A percentile compares a stretch with the other conserved stretches of the same genome.
Evolutionary conservation across 805 yeast species (phyloP).

Genomic region (Metschnikowia noctiluminum): DNA sequence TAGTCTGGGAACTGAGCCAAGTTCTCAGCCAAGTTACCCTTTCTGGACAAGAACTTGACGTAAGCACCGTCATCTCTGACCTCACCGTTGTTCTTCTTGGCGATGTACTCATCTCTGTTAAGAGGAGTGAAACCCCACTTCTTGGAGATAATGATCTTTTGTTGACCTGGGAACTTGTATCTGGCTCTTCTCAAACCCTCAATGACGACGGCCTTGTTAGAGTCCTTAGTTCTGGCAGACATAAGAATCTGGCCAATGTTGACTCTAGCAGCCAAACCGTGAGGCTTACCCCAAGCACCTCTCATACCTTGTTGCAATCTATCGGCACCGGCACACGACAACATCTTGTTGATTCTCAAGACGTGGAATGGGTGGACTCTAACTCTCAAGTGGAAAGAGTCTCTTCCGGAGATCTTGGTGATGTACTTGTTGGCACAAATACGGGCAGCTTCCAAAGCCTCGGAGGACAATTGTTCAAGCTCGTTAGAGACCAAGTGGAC

Average conservation of each 20-base stretch:
- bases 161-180: slow-evolving; percentile 99
- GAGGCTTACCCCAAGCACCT: slow-evolving; percentile 99
- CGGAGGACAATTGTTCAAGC: slow-evolving; percentile 98
- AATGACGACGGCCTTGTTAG: slow-evolving; percentile 94
- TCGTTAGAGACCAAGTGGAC: slow-evolving; percentile 99
- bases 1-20: slow-evolving; percentile 90
- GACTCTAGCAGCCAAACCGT: slow-evolving; percentile 99
- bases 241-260: slow-evolving; percentile 96
- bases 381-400: slow-evolving; percentile 99
- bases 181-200: slow-evolving; percentile 99
- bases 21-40: slow-evolving; percentile 93
- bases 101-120: slow-evolving; percentile 95
- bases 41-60: slow-evolving; percentile 96
- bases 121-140: slow-evolving; percentile 99
- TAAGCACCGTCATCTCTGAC: slow-evolving; percentile 99
- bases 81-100: slow-evolving; percentile 94
- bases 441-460: slow-evolving; percentile 99
- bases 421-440: slow-evolving; percentile 99
- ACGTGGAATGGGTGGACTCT: slow-evolving; percentile 99
- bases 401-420: slow-evolving; percentile 97
- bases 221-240: slow-evolving; percentile 97
- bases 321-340: slow-evolving; percentile 99
- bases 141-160: slow-evolving; percentile 97
- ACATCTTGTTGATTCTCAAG: slow-evolving; percentile 99
- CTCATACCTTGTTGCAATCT: slow-evolving; percentile 99